These are phyloP conservation scores for Pilobolus umbonatus DNA, from an alignment of 192 early-diverging fungal genomes.

Conservation along the genomic window DNA sequence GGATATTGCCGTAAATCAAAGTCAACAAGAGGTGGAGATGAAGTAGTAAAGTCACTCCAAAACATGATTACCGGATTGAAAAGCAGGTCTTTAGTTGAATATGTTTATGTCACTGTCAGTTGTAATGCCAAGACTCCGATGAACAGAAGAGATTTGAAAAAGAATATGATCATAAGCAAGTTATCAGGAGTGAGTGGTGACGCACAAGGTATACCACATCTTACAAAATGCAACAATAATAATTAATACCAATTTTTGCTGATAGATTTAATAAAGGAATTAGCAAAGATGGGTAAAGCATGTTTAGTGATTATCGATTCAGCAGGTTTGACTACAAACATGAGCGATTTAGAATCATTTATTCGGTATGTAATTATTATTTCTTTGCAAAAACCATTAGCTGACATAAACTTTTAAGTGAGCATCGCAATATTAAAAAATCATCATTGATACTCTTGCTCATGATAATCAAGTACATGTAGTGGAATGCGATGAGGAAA, in stretches of 20 bases:
- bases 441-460: conserved; percentile 1
- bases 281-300: not conserved
- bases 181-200: not conserved
- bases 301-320: not conserved
- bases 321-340: not conserved
- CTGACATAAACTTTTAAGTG: not conserved
- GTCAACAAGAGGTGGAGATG: not conserved
- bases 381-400: too few species aligned
- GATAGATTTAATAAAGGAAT: not conserved
- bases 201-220: not conserved
- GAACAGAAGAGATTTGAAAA: not conserved
- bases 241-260: not conserved
- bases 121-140: not conserved
- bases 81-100: not conserved
- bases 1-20: not conserved
- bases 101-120: not conserved
- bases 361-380: conserved; percentile 1
- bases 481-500: conserved; percentile 7
- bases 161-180: not conserved
- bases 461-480: conserved; percentile 14
- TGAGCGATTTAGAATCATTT: not conserved
- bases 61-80: not conserved
- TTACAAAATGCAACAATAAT: not conserved
- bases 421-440: conserved; percentile 6
- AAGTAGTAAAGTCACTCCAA: not conserved